Base-by-base conservation (phyloP, 2,329 filamentous ascomycete genomes). In the Penicillium sp. region DNA sequence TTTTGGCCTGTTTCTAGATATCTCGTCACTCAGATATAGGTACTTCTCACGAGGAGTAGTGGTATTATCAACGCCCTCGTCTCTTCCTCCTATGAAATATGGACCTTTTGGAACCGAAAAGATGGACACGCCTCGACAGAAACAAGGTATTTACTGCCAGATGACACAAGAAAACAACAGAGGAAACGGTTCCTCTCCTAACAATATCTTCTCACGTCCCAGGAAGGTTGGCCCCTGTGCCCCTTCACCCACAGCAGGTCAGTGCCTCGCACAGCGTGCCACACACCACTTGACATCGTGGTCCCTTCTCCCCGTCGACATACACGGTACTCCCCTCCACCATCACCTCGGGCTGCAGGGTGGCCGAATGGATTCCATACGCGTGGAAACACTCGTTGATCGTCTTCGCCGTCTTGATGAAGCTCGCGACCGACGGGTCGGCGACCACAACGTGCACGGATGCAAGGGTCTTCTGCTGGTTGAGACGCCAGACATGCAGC, bases 401-500 rank as follows among this genome's bases (percentile, higher is more conserved):
- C 2, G 75, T 78, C 51, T 74, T 77, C 2, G 81, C 79, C 44
- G 77, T 76, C 35, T 72, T 69, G 65, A 79, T 75, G 57, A 87
- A 87, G 34, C 69, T 68, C 23, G 69, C 60, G 16, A 86, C 62
- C 7, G 74, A 73, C 36, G 74, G 69, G 45, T 80, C 75, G 2
- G 75, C 72, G 11, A 87, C 75, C 0, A 83, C 73, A 1, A 89
- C 68, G 56, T 87, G 84, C 1, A 81, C 84, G 1, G 81, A 81
- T 6, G 85, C 85, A 32, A 88, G 73, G 3, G 78, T 72, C 54
- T 86, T 87, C 36, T 73, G 73, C 63, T 90, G 83, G 56, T 84
- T 80, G 3, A 89, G 72, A 2, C 80, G 75, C 84, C 86, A 89
- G 46, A 87, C 77, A 51, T 87, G 84, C 11, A 89, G 70, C 51